Evolutionary conservation across 2,329 filamentous ascomycete genomes (phyloP), one percentile per base, ranked within the genome.

Genomic region (Rhinocladiella mackenziei): DNA sequence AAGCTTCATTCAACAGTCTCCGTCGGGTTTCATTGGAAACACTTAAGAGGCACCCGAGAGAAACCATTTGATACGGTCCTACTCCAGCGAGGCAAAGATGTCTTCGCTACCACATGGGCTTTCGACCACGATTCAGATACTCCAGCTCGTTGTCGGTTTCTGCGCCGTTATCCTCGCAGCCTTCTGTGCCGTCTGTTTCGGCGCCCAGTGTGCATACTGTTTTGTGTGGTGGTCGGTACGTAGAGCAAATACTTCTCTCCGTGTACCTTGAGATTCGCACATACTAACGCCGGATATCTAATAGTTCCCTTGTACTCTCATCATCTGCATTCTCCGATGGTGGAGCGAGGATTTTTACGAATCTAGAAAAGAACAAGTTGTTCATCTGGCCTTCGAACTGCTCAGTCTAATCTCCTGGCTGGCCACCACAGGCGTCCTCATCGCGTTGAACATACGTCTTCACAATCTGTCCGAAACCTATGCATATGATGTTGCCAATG

Each of bases 201-300:
- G 31, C 31, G 30, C 23, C 20, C 23, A 42, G 15, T 35, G 34
- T 25, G 39, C 30, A 1, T 42, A 42, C 14, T 29, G 14, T 15
- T 29, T 35, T n/a, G 39, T 42, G 5, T 42, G 39, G 39, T 42
- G 39, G 39, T 42, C 39, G 39, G 39, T 42, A n/a, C 34, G 39
- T 42, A 23, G 10, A 13, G 17, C n/a, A n/a, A n/a, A 11, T 38
- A 15, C 7, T 3, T 11, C 11, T 42, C n/a, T n/a, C n/a, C n/a
- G n/a, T n/a, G n/a, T n/a, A n/a, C n/a, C n/a, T n/a, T n/a, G n/a
- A n/a, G n/a, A n/a, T n/a, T n/a, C n/a, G n/a, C n/a, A n/a, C n/a
- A n/a, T n/a, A n/a, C n/a, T n/a, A n/a, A n/a, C n/a, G 14, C 34
- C 11, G 14, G 23, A 26, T 20, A 25, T 14, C 15, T 7, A 5